A percentile compares a stretch with the other conserved stretches of the same genome.
Evolutionary conservation across 1,139 yeast genomes (phyloP).

Genomic region (Saccharomyces pastorianus): DNA sequence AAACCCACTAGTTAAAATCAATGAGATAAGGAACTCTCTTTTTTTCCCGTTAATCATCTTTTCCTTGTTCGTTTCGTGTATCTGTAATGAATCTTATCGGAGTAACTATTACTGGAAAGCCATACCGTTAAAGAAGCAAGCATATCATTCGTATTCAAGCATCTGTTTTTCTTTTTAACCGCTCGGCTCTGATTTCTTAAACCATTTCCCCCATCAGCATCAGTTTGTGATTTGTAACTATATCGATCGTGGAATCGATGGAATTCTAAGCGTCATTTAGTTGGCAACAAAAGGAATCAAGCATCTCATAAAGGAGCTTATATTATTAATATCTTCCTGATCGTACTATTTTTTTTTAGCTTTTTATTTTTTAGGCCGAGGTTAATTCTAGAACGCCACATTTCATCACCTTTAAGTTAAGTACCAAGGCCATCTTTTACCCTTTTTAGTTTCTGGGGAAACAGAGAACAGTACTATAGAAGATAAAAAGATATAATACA

Average conservation of each 20-base stretch:
- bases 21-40: not conserved
- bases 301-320: not conserved
- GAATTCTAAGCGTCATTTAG: not conserved
- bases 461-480: not conserved
- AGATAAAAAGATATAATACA: not conserved
- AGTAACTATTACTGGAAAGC: not conserved
- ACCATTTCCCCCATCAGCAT: not conserved
- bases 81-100: not conserved
- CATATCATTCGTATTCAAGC: not conserved
- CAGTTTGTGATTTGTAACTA: not conserved
- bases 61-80: not conserved
- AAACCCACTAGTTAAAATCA: not conserved
- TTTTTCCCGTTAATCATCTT: not conserved
- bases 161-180: not conserved
- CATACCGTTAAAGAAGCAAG: not conserved
- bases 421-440: not conserved
- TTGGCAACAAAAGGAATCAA: not conserved
- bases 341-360: not conserved
- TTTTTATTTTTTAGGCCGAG: not conserved
- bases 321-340: not conserved
- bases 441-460: not conserved
- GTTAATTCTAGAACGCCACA: not conserved
- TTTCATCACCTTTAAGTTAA: not conserved
- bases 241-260: not conserved
- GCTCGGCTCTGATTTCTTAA: not conserved